Evolutionary conservation across 2,329 filamentous ascomycete genomes (phyloP), one percentile per base, ranked within the genome.

Genomic region (Colletotrichum tamarilloi): DNA sequence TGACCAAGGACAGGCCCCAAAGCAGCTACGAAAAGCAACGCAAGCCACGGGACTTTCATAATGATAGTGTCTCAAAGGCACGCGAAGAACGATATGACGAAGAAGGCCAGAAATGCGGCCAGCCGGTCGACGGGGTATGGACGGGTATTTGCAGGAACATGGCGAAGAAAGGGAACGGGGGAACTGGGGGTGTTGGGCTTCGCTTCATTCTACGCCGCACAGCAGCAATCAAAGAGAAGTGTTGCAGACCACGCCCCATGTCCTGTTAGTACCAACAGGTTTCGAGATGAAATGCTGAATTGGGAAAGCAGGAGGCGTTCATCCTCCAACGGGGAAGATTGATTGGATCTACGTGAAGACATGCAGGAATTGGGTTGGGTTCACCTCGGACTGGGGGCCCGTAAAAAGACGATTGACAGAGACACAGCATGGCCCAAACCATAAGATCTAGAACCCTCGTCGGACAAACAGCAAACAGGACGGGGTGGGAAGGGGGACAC

Each of bases 131-230:
- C 53, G 22, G 62, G 62, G 30, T 26, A 8, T 57, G 14, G 30
- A 65, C 62, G 68, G 56, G 56, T 66, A 70, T 70, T 71, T 67
- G 68, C 68, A 71, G 55, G 30, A 42, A 42, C 62, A n/a, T 19
- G 24, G 30, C 42, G 42, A 49, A 49, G 19, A 49, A 11, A n/a
- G 19, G 0, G 19, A 42, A 14, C 14, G 14, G 6, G 19, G n/a
- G 19, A 9, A n/a, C 19, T 49, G 42, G 42, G 42, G 42, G 42
- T 19, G 38, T 49, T 49, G 42, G 42, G 42, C 42, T 49, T n/a
- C 42, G 7, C 42, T 49, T 11, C 42, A 9, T 49, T 8, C 14
- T 49, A 49, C 42, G 42, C 42, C 42, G 19, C 42, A n/a, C 9
- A 19, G 42, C 19, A 7, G 42, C 42, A 49, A 11, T 49, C 16